phyloP scores from a whole-genome alignment of 768 basidiomycete genomes.

The Suillus spraguei region DNA sequence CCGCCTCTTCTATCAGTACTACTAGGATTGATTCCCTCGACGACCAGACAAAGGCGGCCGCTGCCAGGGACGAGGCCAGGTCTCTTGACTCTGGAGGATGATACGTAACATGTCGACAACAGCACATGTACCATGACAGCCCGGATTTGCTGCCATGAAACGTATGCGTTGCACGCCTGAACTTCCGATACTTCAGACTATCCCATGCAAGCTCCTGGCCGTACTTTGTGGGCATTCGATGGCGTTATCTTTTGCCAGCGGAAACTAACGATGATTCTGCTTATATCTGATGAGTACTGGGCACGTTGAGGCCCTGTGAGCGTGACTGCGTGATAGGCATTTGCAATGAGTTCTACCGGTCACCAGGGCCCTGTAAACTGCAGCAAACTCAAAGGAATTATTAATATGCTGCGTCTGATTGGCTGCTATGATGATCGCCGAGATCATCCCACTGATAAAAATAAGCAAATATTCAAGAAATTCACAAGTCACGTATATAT shows the following conservation, averaged over 20 bases:
- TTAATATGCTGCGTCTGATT: neutral
- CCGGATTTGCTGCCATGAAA: neutral
- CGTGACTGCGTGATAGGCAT: neutral
- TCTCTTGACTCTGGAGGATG: neutral
- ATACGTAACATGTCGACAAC: neutral
- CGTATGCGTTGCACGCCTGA: neutral
- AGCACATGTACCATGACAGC: neutral
- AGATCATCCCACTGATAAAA: conserved; percentile 4
- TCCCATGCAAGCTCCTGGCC: neutral
- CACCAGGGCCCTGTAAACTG: neutral
- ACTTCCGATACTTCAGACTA: neutral
- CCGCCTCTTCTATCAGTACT: neutral
- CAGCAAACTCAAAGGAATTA: neutral
- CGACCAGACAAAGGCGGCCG: neutral
- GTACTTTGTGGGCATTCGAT: neutral
- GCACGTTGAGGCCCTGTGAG: neutral
- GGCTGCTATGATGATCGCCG: neutral
- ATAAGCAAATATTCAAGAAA: neutral
- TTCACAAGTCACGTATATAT: conserved; percentile 2
- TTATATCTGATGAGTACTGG: neutral
- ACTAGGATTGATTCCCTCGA: neutral
- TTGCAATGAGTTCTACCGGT: neutral
- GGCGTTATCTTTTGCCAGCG: neutral
- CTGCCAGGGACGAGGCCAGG: neutral
- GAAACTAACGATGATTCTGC: too few species aligned